A percentile compares a stretch with the other conserved stretches of the same genome.
These are phyloP conservation scores for Suillus fuscotomentosus DNA, from an alignment of 768 basidiomycete species.

Conservation along the genomic window DNA sequence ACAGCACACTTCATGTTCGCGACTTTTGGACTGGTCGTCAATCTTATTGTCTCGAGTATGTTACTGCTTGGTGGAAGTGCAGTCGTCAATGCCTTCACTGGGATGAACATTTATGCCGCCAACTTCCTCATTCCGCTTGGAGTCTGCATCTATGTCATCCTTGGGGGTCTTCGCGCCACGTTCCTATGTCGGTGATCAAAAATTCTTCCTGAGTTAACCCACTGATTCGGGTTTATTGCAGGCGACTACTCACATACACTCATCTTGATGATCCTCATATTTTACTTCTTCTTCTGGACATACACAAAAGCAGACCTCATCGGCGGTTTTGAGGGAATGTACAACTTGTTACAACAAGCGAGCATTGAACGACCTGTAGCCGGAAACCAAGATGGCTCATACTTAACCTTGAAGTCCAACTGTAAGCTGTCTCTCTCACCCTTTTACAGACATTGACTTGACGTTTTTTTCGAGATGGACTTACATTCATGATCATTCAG, in stretches of 20 bases:
- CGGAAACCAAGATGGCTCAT: slow-evolving; percentile 36
- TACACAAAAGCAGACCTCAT: slow-evolving; percentile 31
- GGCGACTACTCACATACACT: slow-evolving; percentile 34
- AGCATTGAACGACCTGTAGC: slow-evolving; percentile 27
- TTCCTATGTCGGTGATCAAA: slow-evolving; percentile 26
- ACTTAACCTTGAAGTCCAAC: slow-evolving; percentile 36
- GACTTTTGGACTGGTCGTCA: slow-evolving; percentile 20
- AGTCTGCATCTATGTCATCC: slow-evolving; percentile 37
- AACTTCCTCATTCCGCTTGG: slow-evolving; percentile 41
- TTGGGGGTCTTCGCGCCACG: slow-evolving; percentile 33
- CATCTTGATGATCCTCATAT: slow-evolving; percentile 34
- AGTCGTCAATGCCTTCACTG: slow-evolving; percentile 38
- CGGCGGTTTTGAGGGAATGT: slow-evolving; percentile 38
- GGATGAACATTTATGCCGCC: slow-evolving; percentile 39
- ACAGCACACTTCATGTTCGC: slow-evolving; percentile 27
- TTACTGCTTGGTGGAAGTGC: slow-evolving; percentile 39
- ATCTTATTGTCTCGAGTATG: slow-evolving; percentile 33
- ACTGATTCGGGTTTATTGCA: slow-evolving; percentile 10
- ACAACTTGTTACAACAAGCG: slow-evolving; percentile 31
- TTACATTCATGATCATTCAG: slow-evolving; percentile 17
- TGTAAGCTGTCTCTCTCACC: slow-evolving; percentile 9
- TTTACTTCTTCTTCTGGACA: slow-evolving; percentile 33
- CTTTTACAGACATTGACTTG: background rate
- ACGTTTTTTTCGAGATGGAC: slow-evolving; percentile 8
- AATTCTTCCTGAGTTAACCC: background rate